Evolutionary conservation across 768 basidiomycete genomes (phyloP).

Genomic region (Leccinellum rugosiceps): DNA sequence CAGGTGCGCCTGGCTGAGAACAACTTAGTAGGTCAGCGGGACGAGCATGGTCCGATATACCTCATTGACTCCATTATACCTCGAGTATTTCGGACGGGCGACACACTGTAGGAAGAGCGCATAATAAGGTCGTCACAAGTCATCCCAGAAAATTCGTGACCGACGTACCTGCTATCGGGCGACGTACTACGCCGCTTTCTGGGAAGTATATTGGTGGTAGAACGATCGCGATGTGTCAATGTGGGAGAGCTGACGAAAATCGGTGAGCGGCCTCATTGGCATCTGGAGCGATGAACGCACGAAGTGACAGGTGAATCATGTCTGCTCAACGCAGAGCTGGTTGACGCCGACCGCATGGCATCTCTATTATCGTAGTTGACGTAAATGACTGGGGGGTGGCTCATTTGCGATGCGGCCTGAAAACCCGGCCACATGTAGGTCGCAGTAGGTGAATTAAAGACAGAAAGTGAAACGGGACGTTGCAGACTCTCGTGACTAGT

Average conservation of each 20-base stretch:
- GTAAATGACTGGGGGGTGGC: conserved; percentile 38
- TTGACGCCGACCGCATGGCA: conserved; percentile 31
- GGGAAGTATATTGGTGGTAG: conserved; percentile 29
- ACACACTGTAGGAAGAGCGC: conserved; percentile 7
- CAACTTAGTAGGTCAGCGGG: conserved; percentile 7
- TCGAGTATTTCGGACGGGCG: conserved; percentile 10
- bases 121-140: conserved; percentile 11
- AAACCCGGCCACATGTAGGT: conserved; percentile 49
- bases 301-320: conserved; percentile 29
- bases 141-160: not conserved
- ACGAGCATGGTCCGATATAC: conserved; percentile 14
- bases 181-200: conserved; percentile 34
- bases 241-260: conserved; percentile 27
- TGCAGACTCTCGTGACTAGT: conserved; percentile 24
- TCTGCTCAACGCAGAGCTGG: conserved; percentile 27
- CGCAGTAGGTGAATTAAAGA: conserved; percentile 43
- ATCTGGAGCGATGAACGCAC: conserved; percentile 25
- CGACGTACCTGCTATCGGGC: conserved; percentile 28
- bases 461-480: conserved; percentile 37
- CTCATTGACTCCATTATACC: conserved; percentile 25
- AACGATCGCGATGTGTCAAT: conserved; percentile 25
- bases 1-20: conserved; percentile 21
- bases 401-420: conserved; percentile 43
- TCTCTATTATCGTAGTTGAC: conserved; percentile 34
- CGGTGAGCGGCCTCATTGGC: conserved; percentile 12